phyloP scores from a whole-genome alignment of 1,284 basidiomycete genomes.

The Abortiporus biennis region DNA sequence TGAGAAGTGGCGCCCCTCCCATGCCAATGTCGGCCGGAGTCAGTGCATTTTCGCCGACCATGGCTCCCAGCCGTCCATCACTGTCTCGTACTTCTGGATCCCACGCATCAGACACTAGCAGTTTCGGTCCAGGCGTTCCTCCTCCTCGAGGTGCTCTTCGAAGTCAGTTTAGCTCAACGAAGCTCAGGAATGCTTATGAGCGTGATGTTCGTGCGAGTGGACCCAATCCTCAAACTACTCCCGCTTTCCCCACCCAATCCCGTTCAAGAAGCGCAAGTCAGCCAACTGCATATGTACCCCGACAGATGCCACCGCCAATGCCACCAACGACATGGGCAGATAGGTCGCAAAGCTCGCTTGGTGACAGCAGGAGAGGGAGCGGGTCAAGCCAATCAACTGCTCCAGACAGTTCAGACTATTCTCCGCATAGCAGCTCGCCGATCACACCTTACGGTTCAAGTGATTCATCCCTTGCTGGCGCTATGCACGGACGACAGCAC shows the following conservation, averaged over 20 bases:
- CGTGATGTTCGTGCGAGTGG: slow-evolving; percentile 19
- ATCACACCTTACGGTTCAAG: slow-evolving; percentile 83
- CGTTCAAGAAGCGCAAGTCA: slow-evolving; percentile 74
- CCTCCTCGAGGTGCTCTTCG: slow-evolving; percentile 46
- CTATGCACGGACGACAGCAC: slow-evolving; percentile 42
- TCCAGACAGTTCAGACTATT: slow-evolving; percentile 68
- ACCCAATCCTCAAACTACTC: slow-evolving; percentile 17
- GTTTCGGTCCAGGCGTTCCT: slow-evolving; percentile 36
- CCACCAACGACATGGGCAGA: slow-evolving; percentile 50
- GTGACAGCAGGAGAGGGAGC: slow-evolving; percentile 63
- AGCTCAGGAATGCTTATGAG: slow-evolving; percentile 52
- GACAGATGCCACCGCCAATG: slow-evolving; percentile 48
- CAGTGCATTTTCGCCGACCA: slow-evolving; percentile 12
- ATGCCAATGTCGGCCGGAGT: slow-evolving; percentile 7
- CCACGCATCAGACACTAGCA: slow-evolving; percentile 44
- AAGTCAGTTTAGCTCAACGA: slow-evolving; percentile 68
- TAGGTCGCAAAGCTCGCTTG: slow-evolving; percentile 43
- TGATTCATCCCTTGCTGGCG: slow-evolving; percentile 64
- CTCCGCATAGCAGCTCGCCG: slow-evolving; percentile 73
- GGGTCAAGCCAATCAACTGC: slow-evolving; percentile 75
- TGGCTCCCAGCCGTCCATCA: slow-evolving; percentile 30
- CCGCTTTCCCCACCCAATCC: slow-evolving; percentile 25
- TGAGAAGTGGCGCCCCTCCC: slow-evolving; percentile 19
- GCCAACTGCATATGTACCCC: slow-evolving; percentile 60
- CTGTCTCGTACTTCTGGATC: slow-evolving; percentile 43